Conservation (phyloP, 306 rosid genomes). For the Fragaria nilgerrensis region DNA sequence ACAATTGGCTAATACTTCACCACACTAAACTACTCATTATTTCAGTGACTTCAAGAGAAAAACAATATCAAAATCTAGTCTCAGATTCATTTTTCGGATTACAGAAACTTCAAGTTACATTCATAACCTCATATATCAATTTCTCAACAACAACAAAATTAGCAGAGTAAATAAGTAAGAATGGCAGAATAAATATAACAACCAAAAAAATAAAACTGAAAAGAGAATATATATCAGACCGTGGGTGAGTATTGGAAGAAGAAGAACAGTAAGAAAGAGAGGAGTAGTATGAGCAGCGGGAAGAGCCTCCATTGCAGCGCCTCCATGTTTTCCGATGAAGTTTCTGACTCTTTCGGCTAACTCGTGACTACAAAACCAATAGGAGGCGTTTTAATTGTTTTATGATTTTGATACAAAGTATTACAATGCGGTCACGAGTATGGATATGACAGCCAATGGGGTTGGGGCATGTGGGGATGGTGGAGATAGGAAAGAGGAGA, state of each 20-base stretch:
- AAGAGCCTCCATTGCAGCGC: slow-evolving; percentile 56
- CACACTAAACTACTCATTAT: neutral
- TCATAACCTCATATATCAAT: neutral
- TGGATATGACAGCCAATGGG: too few species aligned
- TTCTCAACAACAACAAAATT: neutral
- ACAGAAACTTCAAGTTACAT: neutral
- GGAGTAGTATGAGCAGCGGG: slow-evolving; percentile 47
- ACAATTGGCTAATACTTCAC: neutral
- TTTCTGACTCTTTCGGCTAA: neutral
- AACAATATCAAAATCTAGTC: neutral
- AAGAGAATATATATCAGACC: slow-evolving; percentile 7
- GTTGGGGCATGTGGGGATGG: too few species aligned
- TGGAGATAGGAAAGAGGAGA: too few species aligned
- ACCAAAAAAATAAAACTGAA: too few species aligned
- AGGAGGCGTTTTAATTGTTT: neutral
- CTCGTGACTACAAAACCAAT: neutral
- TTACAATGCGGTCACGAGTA: too few species aligned
- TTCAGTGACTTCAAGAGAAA: neutral
- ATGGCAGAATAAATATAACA: neutral
- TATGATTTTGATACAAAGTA: too few species aligned
- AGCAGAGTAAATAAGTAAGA: too few species aligned
- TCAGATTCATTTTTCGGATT: neutral
- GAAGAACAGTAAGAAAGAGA: slow-evolving; percentile 46
- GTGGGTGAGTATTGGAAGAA: slow-evolving; percentile 28
- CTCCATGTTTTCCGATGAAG: slow-evolving; percentile 31